A percentile compares a stretch with the other conserved stretches of the same genome.
Evolutionary conservation across 2,329 filamentous ascomycete species (phyloP).

Genomic region (Fusarium sp.): DNA sequence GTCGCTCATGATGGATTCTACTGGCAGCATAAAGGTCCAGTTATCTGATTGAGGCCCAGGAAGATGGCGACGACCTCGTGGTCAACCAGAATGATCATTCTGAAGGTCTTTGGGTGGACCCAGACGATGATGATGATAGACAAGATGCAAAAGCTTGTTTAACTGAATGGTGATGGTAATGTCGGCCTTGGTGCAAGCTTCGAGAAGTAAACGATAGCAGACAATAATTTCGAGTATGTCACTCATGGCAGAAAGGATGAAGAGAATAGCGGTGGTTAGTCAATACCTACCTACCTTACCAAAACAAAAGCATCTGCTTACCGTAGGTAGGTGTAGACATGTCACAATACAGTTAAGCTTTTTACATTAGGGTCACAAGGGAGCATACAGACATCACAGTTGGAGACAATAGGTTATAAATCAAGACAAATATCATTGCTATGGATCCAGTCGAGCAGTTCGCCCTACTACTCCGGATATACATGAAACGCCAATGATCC

Average conservation of each 20-base stretch:
- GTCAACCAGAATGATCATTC: not conserved
- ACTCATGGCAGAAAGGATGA: not conserved
- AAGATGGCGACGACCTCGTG: not conserved
- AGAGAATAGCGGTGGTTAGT: not conserved
- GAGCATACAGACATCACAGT: not conserved
- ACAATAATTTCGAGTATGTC: not conserved
- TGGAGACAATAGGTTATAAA: not conserved
- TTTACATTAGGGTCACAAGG: not conserved
- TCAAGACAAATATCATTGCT: conserved; percentile 41
- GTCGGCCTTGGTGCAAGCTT: not conserved
- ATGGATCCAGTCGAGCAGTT: conserved; percentile 37
- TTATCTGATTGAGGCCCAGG: not conserved
- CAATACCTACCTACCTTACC: not conserved
- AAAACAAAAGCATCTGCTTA: too few species aligned
- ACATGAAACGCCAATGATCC: conserved; percentile 41
- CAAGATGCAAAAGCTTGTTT: not conserved
- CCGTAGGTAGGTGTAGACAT: not conserved
- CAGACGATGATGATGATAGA: not conserved
- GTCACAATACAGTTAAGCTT: not conserved
- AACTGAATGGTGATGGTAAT: not conserved
- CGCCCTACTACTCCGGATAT: conserved; percentile 41
- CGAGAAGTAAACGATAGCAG: not conserved
- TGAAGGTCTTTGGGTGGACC: not conserved
- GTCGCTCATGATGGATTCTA: not conserved
- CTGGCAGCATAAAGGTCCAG: not conserved